Evolutionary conservation across 768 basidiomycete genomes (phyloP), one percentile per base, ranked within the genome.

Genomic region (Naematelia aurantialba): DNA sequence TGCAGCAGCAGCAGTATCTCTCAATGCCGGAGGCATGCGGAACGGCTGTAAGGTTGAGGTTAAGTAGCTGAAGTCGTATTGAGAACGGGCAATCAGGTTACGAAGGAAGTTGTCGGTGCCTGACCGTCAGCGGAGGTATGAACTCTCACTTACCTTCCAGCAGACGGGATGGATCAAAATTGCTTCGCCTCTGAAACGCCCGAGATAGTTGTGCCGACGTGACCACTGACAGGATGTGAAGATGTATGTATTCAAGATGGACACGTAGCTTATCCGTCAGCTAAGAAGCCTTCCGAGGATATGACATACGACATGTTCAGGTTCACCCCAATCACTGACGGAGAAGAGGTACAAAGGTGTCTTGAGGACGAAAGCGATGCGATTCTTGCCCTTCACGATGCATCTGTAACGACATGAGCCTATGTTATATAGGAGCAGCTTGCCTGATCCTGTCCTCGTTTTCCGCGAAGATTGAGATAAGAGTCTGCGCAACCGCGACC

Each of bases 401-500:
- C 83, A 90, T 27, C 91, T 79, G 58, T 2, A 17, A 17, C 8
- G 34, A 39, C 34, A 39, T 39, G 17, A 39, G 34, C 17, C 8
- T 39, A 8, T 39, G 17, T 17, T 8, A 17, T 87, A 17, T 5
- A 30, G 13, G 22, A 17, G 50, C 25, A 13, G 55, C 75, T 45
- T 4, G 79, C 79, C 79, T 65, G 3, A 81, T 68, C 55, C 75
- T 91, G 78, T 99, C 96, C 14, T 85, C 84, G 47, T 93, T 89
- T 68, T 96, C 93, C 4, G 92, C 83, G 76, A 94, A 97, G 52
- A 99, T 90, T 14, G 93, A 97, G 44, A 99, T 86, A 1, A 99
- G 81, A 1, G 96, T 93, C 75, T 97, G 94, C 78, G 93, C 91
- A 47, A 98, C 85, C 29, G 91, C 96, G 69, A 94, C 87, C 17